Conservation (phyloP, 768 basidiomycete genomes). For the Suillus placidus region DNA sequence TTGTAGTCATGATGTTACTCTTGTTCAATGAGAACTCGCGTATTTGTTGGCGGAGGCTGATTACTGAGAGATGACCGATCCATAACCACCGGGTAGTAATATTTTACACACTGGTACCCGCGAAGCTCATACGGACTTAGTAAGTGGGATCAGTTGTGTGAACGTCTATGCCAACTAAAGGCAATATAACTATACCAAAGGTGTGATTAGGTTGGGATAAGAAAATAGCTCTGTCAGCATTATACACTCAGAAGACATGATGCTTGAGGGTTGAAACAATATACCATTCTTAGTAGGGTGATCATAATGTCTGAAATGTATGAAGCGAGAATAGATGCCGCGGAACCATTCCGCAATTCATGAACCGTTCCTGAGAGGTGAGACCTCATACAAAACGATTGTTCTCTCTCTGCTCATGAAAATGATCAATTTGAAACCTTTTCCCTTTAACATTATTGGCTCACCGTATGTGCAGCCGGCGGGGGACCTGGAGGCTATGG, state of each 20-base stretch:
- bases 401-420: not conserved
- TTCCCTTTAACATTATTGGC: slow-evolving; percentile 1
- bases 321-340: slow-evolving; percentile 2
- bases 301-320: not conserved
- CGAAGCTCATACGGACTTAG: not conserved
- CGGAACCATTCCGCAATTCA: not conserved
- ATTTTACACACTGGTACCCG: not conserved
- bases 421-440: not conserved
- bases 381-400: slow-evolving; percentile 6
- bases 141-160: not conserved
- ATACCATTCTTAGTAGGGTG: not conserved
- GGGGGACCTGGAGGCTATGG: slow-evolving; percentile 9
- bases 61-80: not conserved
- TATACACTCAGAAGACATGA: not conserved
- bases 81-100: not conserved
- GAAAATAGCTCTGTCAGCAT: not conserved
- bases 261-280: not conserved
- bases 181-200: not conserved
- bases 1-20: not conserved
- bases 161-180: not conserved
- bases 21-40: not conserved
- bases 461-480: slow-evolving; percentile 10
- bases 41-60: not conserved
- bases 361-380: not conserved
- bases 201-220: not conserved